Evolutionary conservation across 805 yeast genomes (phyloP).

Genomic region (Yarrowia osloensis): DNA sequence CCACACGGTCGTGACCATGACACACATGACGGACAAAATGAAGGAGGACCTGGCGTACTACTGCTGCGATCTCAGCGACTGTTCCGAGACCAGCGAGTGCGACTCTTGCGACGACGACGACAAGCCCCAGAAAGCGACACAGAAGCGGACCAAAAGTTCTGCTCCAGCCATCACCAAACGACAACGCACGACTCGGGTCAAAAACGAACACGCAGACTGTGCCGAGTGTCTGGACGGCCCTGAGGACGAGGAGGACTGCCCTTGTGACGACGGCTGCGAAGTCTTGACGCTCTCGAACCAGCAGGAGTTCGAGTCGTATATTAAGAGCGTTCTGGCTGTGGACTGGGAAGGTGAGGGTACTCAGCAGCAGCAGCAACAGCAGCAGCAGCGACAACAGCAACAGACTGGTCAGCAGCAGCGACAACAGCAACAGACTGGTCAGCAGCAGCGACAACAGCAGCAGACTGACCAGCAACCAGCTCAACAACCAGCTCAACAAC

Average conservation of each 20-base stretch:
- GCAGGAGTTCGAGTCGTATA: constrained; percentile 21
- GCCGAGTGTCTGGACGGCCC: constrained; percentile 22
- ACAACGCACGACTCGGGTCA: constrained; percentile 3
- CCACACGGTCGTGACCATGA: neutral
- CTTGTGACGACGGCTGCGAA: constrained; percentile 15
- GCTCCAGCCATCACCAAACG: neutral
- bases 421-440: neutral
- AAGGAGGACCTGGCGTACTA: constrained; percentile 23
- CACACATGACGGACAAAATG: constrained; percentile 11
- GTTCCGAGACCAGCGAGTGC: constrained; percentile 26
- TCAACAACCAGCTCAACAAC: neutral
- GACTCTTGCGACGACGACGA: constrained; percentile 4
- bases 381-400: neutral
- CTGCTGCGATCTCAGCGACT: constrained; percentile 28
- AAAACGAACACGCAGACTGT: constrained; percentile 15
- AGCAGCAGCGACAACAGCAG: neutral
- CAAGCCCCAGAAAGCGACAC: neutral
- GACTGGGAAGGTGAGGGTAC: constrained; percentile 13
- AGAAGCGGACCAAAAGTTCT: neutral
- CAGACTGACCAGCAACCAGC: neutral
- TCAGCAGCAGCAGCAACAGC: neutral
- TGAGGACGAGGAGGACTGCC: constrained; percentile 20
- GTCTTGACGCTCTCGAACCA: constrained; percentile 22
- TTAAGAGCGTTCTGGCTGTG: constrained; percentile 3
- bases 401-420: neutral